Evolutionary conservation across 208 protist species (phyloP).

Genomic region (Trypanosoma caninum): DNA sequence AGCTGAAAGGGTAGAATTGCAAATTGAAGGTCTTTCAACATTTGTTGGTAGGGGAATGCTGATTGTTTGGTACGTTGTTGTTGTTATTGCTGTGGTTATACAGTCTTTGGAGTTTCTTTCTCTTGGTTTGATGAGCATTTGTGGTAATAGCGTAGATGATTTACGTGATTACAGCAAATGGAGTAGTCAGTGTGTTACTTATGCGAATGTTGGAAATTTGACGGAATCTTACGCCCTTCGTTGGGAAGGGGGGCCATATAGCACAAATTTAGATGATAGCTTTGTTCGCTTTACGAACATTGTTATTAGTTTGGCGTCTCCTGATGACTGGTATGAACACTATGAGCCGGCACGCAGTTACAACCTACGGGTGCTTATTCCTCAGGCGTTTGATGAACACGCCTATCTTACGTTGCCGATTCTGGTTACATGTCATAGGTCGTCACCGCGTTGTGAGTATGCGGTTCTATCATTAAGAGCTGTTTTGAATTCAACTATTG

Average conservation of each 20-base stretch:
- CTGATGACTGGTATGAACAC: neutral
- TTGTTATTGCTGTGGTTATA: slow-evolving; percentile 52
- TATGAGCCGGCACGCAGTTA: neutral
- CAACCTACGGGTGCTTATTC: slow-evolving; percentile 5
- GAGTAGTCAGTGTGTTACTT: slow-evolving; percentile 31
- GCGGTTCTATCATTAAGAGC: slow-evolving; percentile 1
- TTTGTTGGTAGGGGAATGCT: slow-evolving; percentile 39
- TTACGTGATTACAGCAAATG: slow-evolving; percentile 29
- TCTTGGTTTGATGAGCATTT: slow-evolving; percentile 66
- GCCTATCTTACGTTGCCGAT: neutral
- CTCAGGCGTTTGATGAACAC: neutral
- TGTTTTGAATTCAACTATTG: slow-evolving; percentile 12
- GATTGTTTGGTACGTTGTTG: slow-evolving; percentile 52
- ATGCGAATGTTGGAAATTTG: too few species aligned
- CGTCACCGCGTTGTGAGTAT: slow-evolving; percentile 2
- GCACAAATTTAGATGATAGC: slow-evolving; percentile 13
- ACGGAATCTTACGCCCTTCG: slow-evolving; percentile 26
- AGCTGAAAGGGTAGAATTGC: slow-evolving; percentile 66
- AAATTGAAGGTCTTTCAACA: slow-evolving; percentile 64
- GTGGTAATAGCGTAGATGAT: slow-evolving; percentile 27
- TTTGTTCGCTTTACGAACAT: slow-evolving; percentile 40
- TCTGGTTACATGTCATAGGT: slow-evolving; percentile 8
- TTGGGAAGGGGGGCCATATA: slow-evolving; percentile 31
- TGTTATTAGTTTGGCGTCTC: slow-evolving; percentile 35
- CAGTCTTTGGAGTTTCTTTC: slow-evolving; percentile 46